Evolutionary conservation across 805 yeast species (phyloP), one percentile per base, ranked within the genome.

Genomic region (Saccharomycopsis capsularis): DNA sequence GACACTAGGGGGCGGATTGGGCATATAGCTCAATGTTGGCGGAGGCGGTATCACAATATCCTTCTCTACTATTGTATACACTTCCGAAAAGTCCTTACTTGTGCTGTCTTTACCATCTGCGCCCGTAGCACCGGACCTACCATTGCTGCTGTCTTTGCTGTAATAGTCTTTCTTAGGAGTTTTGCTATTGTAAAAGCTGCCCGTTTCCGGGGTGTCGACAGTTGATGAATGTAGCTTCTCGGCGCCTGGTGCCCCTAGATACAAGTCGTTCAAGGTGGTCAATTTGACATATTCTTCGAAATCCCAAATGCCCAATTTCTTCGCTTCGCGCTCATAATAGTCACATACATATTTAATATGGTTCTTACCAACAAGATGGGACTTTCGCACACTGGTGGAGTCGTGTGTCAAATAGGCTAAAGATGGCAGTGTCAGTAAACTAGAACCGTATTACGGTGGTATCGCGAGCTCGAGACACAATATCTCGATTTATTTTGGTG

Each of bases 371-470:
- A 74, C 68, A 38, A 85, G 63, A 64, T 88, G 96, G 38, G 88
- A 80, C 59, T 83, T 82, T 21, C 95, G 67, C 47, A 88, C 96
- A 66, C 93, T 83, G 57, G 79, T 69, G n/a, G 93, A 83, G 64
- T 87, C 95, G 62, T 88, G 96, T 1, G 96, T 88, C 50, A 89
- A 68, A 58, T 83, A 82, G 18, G 88, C 74, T 66, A 50, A 16
- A 22, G 29, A 4, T 16, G 54, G 50, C 48, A 44, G 42, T 44
- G 40, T 29, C 39, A 18, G 35, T n/a, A n/a, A n/a, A n/a, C n/a
- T n/a, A n/a, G n/a, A n/a, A n/a, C n/a, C n/a, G n/a, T n/a, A n/a
- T n/a, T n/a, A n/a, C n/a, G n/a, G n/a, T n/a, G n/a, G n/a, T n/a
- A n/a, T n/a, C n/a, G n/a, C n/a, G n/a, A n/a, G n/a, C n/a, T n/a